Base-by-base conservation (phyloP, 257 asterid species). In the Ajuga chamaepitys region DNA sequence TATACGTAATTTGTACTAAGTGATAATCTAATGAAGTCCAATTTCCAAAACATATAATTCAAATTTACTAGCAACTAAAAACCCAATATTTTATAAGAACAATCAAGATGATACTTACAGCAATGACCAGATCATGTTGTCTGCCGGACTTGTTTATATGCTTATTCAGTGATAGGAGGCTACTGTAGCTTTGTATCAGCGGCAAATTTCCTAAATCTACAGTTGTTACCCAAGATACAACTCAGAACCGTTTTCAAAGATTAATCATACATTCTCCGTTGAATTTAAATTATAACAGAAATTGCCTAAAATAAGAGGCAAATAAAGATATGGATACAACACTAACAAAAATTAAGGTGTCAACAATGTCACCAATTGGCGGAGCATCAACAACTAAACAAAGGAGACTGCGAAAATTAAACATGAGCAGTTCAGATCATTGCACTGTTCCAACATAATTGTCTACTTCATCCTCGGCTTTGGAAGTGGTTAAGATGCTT, bases 101-200 rank as follows among this genome's bases (percentile, higher is more conserved):
- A 64, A 66, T 7, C 63, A 48, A 34, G 57, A 70, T 40, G 48
- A 64, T 58, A 74, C 97, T 87, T 80, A 93, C 98, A 75, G 95
- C 97, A 44, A 89, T 84, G 54, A 92, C 97, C 64, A 89, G 78
- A 56, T 92, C 87, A 35, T 92, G 97, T 74, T 66, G 73, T 74
- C 96, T 78, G 61, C 89, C 95, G 16, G 94, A 76, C 81, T 93
- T 89, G 44, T 76, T 79, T 69, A 80, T 76, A 38, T 58, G 74
- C 80, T 83, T 83, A 59, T 82, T 30, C 70, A 92, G 74, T 66
- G 84, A 75, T 70, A 80, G 95, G 58, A 93, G 83, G 82, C 87
- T 83, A 47, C 77, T 76, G 37, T 83, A 89, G 79, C 99, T 83
- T 74, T 87, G 88, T 62, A 84, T 86, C 44, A 73, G 78, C 20